phyloP scores from a whole-genome alignment of 768 basidiomycete species.

The Lactarius hengduanensis region DNA sequence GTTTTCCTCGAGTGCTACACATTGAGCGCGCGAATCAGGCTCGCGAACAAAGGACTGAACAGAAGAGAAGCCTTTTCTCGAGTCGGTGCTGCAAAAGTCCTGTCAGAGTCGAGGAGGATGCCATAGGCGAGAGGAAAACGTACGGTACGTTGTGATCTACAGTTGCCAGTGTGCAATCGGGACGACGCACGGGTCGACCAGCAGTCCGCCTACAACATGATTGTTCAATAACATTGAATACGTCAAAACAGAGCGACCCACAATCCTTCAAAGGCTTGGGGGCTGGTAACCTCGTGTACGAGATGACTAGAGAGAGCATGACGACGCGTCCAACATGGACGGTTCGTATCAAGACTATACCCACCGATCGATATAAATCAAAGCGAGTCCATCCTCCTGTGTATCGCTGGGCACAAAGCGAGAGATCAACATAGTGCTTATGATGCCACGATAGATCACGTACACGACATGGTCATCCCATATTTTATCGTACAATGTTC shows the following conservation, averaged over 20 bases:
- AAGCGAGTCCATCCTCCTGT: slow-evolving; percentile 72
- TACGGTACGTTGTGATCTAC: slow-evolving; percentile 61
- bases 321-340: slow-evolving; percentile 13
- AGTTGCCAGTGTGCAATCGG: slow-evolving; percentile 64
- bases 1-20: slow-evolving; percentile 58
- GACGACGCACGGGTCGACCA: slow-evolving; percentile 53
- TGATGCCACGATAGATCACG: slow-evolving; percentile 31
- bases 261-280: slow-evolving; percentile 62
- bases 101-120: slow-evolving; percentile 13
- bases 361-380: slow-evolving; percentile 67
- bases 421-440: not conserved
- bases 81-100: slow-evolving; percentile 40
- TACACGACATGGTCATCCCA: slow-evolving; percentile 97
- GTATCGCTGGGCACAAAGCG: slow-evolving; percentile 47
- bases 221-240: not conserved
- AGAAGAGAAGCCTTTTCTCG: slow-evolving; percentile 51
- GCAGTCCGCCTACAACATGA: slow-evolving; percentile 42
- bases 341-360: slow-evolving; percentile 19
- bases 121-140: not conserved
- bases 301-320: slow-evolving; percentile 43
- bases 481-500: slow-evolving; percentile 97
- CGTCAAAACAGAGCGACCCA: slow-evolving; percentile 30
- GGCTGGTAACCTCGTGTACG: slow-evolving; percentile 63
- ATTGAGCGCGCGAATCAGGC: slow-evolving; percentile 58
- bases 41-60: slow-evolving; percentile 53